Conservation (phyloP, 2,329 filamentous ascomycete genomes). For the Monosporascus sp. region DNA sequence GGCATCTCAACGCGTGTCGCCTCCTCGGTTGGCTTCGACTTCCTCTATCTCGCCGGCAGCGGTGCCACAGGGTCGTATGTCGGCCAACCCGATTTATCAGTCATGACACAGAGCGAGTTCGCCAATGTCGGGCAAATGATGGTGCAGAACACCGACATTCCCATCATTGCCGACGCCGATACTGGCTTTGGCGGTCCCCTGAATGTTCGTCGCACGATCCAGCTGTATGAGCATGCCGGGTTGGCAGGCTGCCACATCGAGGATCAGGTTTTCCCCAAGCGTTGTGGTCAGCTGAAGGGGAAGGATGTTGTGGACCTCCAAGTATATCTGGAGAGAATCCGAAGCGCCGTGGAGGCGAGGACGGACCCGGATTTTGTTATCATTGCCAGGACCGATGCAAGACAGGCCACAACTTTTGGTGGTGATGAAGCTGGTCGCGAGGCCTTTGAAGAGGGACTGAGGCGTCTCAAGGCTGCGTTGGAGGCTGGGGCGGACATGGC, state of each 20-base stretch:
- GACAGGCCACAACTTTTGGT: conserved; percentile 28
- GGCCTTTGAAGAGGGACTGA: conserved; percentile 46
- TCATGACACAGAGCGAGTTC: no score
- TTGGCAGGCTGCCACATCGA: conserved; percentile 28
- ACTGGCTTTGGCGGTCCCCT: conserved; percentile 50
- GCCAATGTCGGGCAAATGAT: no score
- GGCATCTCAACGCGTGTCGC: no score
- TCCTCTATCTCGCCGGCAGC: no score
- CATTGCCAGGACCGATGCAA: conserved; percentile 52
- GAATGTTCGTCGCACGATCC: conserved; percentile 45
- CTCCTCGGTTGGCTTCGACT: no score
- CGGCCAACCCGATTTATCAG: no score
- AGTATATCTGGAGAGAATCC: conserved; percentile 24
- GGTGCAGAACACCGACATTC: conserved; percentile 24
- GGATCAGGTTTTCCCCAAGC: conserved; percentile 31
- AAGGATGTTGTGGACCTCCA: conserved; percentile 28
- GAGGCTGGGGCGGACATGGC: conserved; percentile 46
- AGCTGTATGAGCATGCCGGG: conserved; percentile 23
- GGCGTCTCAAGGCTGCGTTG: conserved; percentile 38
- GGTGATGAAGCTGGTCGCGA: conserved; percentile 7
- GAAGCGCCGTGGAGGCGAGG: conserved; percentile 26
- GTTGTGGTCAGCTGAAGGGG: conserved; percentile 32
- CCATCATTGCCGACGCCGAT: conserved; percentile 58
- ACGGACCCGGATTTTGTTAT: conserved; percentile 48
- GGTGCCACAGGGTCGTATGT: no score